Percentiles rank a stretch among this genome's conserved stretches.
These are phyloP conservation scores for Alternaria burnsii DNA, from an alignment of 2,329 filamentous ascomycete genomes.

Conservation along the genomic window DNA sequence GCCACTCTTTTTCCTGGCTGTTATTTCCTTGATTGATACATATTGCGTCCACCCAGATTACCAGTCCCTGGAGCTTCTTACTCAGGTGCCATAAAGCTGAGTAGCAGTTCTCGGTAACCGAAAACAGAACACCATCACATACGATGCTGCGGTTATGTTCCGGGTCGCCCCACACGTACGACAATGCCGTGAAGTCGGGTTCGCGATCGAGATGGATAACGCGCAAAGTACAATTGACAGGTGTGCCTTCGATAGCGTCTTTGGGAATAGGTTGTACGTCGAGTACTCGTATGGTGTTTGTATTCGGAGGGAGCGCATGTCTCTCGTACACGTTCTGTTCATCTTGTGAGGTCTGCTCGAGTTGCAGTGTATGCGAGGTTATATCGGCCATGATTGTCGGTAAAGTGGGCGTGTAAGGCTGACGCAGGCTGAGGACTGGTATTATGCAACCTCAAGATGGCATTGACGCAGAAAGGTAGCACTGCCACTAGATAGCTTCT, in stretches of 20 bases:
- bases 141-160: neutral
- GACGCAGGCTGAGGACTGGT: neutral
- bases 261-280: neutral
- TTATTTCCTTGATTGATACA: neutral
- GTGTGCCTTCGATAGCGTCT: neutral
- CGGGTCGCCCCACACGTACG: neutral
- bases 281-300: neutral
- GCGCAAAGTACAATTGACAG: neutral
- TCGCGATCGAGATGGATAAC: neutral
- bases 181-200: neutral
- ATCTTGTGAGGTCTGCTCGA: fast-evolving
- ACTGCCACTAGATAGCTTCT: neutral
- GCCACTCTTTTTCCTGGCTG: neutral
- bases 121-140: neutral
- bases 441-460: neutral
- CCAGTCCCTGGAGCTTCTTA: neutral
- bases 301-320: neutral
- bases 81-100: neutral
- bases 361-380: fast-evolving
- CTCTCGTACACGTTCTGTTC: neutral
- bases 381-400: neutral
- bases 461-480: neutral
- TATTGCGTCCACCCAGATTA: neutral
- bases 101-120: neutral
- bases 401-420: neutral